Conservation (phyloP, 306 rosid species). For the Cajanus cajan region DNA sequence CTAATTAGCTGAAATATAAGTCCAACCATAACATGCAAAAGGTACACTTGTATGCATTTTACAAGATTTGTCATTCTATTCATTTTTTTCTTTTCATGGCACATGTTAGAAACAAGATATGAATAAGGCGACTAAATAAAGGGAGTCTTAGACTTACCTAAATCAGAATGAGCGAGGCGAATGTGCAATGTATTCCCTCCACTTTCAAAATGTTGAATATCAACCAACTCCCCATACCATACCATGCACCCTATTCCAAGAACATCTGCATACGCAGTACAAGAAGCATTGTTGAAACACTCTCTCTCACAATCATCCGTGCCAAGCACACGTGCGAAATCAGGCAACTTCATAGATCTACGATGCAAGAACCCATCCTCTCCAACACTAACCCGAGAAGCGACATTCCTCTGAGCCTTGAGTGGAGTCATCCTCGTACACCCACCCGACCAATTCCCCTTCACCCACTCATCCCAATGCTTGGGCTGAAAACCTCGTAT, state of each 20-base stretch:
- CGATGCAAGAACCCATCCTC: constrained; percentile 54
- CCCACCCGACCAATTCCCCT: constrained; percentile 53
- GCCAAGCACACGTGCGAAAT: constrained; percentile 44
- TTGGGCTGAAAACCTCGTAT: constrained; percentile 53
- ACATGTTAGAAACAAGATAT: background rate
- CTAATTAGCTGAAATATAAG: background rate
- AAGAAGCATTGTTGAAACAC: constrained; percentile 48
- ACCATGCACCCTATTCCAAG: constrained; percentile 70
- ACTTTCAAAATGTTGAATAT: constrained; percentile 38
- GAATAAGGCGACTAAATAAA: background rate
- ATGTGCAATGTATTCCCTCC: constrained; percentile 51
- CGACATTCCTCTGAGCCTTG: constrained; percentile 40
- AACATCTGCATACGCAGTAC: constrained; percentile 60
- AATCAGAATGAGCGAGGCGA: constrained; percentile 66
- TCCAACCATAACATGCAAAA: background rate
- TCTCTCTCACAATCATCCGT: constrained; percentile 32
- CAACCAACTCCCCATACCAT: constrained; percentile 56
- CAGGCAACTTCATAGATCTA: constrained; percentile 60
- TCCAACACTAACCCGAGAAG: constrained; percentile 26
- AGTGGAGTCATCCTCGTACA: constrained; percentile 54
- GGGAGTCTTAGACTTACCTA: constrained; percentile 36
- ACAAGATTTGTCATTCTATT: background rate
- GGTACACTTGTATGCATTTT: too few relatives aligned
- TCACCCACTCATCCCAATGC: constrained; percentile 37
- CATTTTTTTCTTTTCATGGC: background rate